Evolutionary conservation across 2,329 filamentous ascomycete genomes (phyloP).

Genomic region (Fusarium torulosum): DNA sequence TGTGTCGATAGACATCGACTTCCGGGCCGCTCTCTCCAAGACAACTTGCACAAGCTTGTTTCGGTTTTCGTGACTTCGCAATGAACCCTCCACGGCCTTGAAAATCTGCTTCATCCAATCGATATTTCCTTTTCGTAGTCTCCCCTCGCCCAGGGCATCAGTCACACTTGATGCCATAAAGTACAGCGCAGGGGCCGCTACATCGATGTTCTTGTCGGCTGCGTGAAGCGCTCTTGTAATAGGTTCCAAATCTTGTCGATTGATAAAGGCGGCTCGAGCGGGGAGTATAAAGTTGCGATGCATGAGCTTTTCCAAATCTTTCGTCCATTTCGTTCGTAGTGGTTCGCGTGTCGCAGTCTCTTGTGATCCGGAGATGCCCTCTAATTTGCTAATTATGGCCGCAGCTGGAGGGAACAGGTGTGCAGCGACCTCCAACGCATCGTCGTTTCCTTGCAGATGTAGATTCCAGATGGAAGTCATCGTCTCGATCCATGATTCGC

Average conservation of each 20-base stretch:
- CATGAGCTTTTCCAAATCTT: constrained; percentile 63
- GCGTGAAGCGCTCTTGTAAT: constrained; percentile 58
- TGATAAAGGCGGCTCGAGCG: constrained; percentile 61
- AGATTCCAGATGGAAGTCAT: constrained; percentile 65
- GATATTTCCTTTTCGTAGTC: constrained; percentile 52
- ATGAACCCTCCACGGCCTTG: constrained; percentile 48
- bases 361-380: constrained; percentile 46
- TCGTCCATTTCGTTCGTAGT: constrained; percentile 56
- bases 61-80: constrained; percentile 45
- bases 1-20: constrained; percentile 54
- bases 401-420: constrained; percentile 58
- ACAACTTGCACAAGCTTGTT: constrained; percentile 50
- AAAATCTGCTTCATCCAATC: constrained; percentile 57
- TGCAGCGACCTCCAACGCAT: constrained; percentile 62
- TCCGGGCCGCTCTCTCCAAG: constrained; percentile 48
- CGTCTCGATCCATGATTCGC: constrained; percentile 62
- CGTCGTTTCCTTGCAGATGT: constrained; percentile 63
- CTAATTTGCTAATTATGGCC: constrained; percentile 57
- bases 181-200: constrained; percentile 61
- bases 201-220: constrained; percentile 51
- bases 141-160: constrained; percentile 43
- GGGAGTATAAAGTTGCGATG: constrained; percentile 65
- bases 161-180: constrained; percentile 54
- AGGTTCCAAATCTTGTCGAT: constrained; percentile 56
- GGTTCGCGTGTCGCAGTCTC: constrained; percentile 22